Base-by-base conservation (phyloP, 345 rosid species). In the Dipteronia dyeriana region DNA sequence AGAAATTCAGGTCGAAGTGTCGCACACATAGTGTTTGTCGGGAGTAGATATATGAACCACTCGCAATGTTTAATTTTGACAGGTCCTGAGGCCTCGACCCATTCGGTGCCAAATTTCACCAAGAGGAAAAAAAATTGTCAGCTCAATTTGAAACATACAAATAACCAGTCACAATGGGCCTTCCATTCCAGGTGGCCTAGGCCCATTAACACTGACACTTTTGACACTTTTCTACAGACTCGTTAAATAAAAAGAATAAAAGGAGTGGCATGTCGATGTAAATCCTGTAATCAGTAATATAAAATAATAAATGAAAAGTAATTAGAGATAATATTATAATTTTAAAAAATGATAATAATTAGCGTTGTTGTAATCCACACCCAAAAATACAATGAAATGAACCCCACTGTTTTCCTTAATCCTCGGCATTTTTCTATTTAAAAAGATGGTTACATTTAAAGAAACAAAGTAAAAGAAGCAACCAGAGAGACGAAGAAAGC, bases 311-410 rank as follows among this genome's bases (percentile, higher is more conserved):
- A 11, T 47, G 3, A 7, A 47, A 47, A 47, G 53, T 10, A 47
- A 47, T 49, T 49, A 63, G n/a, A 63, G 66, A 26, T 63, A 26
- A 29, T 16, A 63, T 23, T 3, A 26, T 25, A 34, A 26, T 26
- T 34, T 4, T 3, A 34, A 34, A 49, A 49, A 49, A 11, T 49
- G 14, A 49, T 49, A 11, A 49, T 34, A 49, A 49, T 10, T 66
- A 64, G 71, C 54, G 57, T 49, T 41, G 67, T 41, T 59, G 79
- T 5, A 16, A 74, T 63, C 60, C 68, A 74, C 47, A 74, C 61
- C 61, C 69, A 34, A 34, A 34, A 34, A 34, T 34, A 29, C 61
- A 62, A 47, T 47, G 6, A 67, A 41, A 31, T 26, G 26, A 67
- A 57, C 23, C 57, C 76, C 77, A 13, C 1, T 26, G 6, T 47